Conservation (phyloP, 371 early-diverging fungal species). For the Basidiobolus meristosporus region DNA sequence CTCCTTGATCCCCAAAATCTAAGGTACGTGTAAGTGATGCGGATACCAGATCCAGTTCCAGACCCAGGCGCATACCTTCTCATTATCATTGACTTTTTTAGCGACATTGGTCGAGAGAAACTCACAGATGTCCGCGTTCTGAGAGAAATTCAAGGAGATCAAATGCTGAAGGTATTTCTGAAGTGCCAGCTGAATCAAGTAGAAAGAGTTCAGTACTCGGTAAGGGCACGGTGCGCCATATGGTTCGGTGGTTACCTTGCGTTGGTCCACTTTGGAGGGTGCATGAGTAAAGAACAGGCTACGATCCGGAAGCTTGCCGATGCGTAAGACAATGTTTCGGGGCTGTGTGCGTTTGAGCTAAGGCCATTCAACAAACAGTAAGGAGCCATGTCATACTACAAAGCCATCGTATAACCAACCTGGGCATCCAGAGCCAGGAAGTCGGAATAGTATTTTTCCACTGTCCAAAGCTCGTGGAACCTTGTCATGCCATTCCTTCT, state of each 20-base stretch:
- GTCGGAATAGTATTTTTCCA: constrained; percentile 68
- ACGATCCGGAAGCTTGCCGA: constrained; percentile 57
- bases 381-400: too few relatives aligned
- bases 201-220: neutral
- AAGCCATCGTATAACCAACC: too few relatives aligned
- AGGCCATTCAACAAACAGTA: too few relatives aligned
- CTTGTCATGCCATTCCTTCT: too few relatives aligned
- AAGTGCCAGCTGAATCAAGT: neutral
- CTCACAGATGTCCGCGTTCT: constrained; percentile 1
- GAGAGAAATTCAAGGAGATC: neutral
- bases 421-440: constrained; percentile 47
- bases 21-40: too few relatives aligned
- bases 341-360: neutral
- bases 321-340: neutral
- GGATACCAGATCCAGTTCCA: too few relatives aligned
- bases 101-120: neutral
- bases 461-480: constrained; percentile 46
- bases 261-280: constrained; percentile 45
- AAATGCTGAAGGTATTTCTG: neutral
- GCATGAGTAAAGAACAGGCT: constrained; percentile 41
- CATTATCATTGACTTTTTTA: too few relatives aligned
- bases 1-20: constrained; percentile 30
- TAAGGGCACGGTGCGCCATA: too few relatives aligned
- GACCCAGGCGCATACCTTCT: too few relatives aligned
- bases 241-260: too few relatives aligned